Evolutionary conservation across 345 rosid species (phyloP).

Genomic region (Melaleuca alternifolia): DNA sequence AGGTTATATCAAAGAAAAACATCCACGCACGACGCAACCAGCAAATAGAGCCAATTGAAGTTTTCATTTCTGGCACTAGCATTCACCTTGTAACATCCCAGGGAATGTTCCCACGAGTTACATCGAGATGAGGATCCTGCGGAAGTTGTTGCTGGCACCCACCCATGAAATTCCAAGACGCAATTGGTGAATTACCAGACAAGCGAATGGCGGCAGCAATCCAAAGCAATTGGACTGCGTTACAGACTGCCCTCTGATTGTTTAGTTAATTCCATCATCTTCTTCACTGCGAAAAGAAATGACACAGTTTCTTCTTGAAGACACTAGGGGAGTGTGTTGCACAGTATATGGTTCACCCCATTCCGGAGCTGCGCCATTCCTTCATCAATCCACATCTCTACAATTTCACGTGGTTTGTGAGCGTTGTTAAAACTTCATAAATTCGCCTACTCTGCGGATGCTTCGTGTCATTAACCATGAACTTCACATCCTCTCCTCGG

Average conservation of each 20-base stretch:
- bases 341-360: background rate
- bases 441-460: conserved; percentile 12
- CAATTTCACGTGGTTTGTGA: conserved; percentile 5
- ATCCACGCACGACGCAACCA: background rate
- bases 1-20: background rate
- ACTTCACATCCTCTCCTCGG: conserved; percentile 4
- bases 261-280: background rate
- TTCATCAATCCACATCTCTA: background rate
- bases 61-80: background rate
- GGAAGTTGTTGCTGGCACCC: background rate
- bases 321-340: background rate
- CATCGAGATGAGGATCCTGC: background rate
- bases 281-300: background rate
- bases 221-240: background rate
- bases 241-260: background rate
- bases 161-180: background rate
- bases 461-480: conserved; percentile 20
- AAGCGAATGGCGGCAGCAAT: background rate
- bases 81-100: background rate
- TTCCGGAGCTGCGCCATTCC: background rate
- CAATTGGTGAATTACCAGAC: background rate
- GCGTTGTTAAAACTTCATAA: background rate
- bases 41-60: background rate
- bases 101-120: background rate
- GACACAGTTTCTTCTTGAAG: background rate